A percentile compares a stretch with the other conserved stretches of the same genome.
Evolutionary conservation across 495 filamentous ascomycete genomes (phyloP).

Genomic region (Annulohypoxylon moriforme): DNA sequence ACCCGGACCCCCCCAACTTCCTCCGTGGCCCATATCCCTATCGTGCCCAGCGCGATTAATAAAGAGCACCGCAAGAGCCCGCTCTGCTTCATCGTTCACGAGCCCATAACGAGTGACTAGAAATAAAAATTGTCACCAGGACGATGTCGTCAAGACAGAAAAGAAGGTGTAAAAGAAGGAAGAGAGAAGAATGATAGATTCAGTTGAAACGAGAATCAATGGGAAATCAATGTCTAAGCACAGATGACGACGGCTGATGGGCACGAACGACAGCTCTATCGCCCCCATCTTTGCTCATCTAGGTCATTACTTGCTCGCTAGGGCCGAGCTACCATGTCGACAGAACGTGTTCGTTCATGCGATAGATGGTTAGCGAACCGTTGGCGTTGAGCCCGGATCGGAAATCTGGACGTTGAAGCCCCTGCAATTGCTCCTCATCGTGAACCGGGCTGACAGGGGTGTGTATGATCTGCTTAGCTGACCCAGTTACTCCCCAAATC

Average conservation of each 20-base stretch:
- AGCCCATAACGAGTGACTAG: conserved; percentile 42
- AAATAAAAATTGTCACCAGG: conserved; percentile 31
- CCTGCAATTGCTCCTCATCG: conserved; percentile 12
- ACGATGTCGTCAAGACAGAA: conserved; percentile 37
- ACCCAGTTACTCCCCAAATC: conserved; percentile 22
- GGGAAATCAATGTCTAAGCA: conserved; percentile 32
- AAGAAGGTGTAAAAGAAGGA: conserved; percentile 27
- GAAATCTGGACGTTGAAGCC: conserved; percentile 29
- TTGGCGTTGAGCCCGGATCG: conserved; percentile 35
- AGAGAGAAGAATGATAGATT: conserved; percentile 16
- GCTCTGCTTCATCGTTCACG: conserved; percentile 45
- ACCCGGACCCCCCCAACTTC: conserved; percentile 32
- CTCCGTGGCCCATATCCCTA: conserved; percentile 38
- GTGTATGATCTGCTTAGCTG: conserved; percentile 39
- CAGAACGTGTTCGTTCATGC: conserved; percentile 37
- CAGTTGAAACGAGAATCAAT: conserved; percentile 31
- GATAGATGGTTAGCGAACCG: conserved; percentile 2
- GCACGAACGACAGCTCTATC: conserved; percentile 9
- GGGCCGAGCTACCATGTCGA: conserved; percentile 16
- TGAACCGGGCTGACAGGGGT: conserved; percentile 12
- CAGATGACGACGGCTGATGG: conserved; percentile 27
- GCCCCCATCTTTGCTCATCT: conserved; percentile 21
- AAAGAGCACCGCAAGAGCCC: conserved; percentile 45
- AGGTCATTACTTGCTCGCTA: not conserved
- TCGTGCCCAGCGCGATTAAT: conserved; percentile 47